Evolutionary conservation across 1,139 yeast species (phyloP).

Genomic region (Geotrichum reessii): DNA sequence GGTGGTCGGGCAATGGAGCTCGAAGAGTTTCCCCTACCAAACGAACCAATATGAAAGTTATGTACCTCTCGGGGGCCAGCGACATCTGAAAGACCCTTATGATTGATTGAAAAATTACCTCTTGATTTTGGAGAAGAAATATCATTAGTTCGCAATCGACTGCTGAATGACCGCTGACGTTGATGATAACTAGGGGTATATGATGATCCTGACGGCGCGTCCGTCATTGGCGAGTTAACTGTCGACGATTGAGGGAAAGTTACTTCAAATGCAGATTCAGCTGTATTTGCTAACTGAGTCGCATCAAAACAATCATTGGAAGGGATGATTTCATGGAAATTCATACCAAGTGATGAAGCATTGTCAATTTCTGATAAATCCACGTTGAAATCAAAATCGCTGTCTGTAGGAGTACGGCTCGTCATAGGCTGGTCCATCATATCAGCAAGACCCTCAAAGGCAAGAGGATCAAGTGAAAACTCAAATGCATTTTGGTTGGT

Average conservation of each 20-base stretch:
- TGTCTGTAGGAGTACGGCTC: not conserved
- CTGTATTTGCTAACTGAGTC: slow-evolving; percentile 1
- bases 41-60: slow-evolving; percentile 15
- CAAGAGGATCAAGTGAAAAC: slow-evolving; percentile 31
- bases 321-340: slow-evolving; percentile 16
- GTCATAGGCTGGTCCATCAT: slow-evolving; percentile 8
- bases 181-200: not conserved
- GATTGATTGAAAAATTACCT: slow-evolving; percentile 19
- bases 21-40: slow-evolving; percentile 8
- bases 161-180: not conserved
- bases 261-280: not conserved
- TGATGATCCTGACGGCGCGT: not conserved
- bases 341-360: slow-evolving; percentile 9
- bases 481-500: slow-evolving; percentile 25
- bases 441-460: slow-evolving; percentile 30
- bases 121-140: slow-evolving; percentile 1
- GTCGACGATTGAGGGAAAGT: not conserved
- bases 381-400: slow-evolving; percentile 5
- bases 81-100: slow-evolving; percentile 20
- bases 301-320: slow-evolving; percentile 5
- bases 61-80: slow-evolving; percentile 24
- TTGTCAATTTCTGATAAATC: slow-evolving; percentile 6
- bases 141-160: not conserved
- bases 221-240: not conserved
- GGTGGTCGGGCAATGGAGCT: slow-evolving; percentile 8